Conservation (phyloP, 371 early-diverging fungal species). For the Mortierella polycephala region DNA sequence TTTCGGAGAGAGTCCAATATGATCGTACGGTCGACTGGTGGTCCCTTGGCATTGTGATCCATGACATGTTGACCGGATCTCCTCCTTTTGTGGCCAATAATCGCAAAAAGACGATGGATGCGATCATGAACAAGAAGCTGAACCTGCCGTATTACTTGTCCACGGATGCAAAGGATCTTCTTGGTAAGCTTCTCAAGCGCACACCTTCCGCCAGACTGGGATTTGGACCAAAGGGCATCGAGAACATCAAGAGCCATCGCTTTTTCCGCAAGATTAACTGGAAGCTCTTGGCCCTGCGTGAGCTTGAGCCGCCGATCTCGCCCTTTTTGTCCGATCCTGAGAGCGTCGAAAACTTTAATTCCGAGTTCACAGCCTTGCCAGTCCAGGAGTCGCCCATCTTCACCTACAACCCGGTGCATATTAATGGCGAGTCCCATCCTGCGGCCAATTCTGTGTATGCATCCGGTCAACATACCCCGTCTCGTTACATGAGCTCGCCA, state of each 20-base stretch:
- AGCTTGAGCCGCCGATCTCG: constrained; percentile 79
- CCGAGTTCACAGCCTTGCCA: constrained; percentile 69
- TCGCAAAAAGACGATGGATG: constrained; percentile 81
- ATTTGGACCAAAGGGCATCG: constrained; percentile 75
- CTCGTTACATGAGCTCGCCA: constrained; percentile 31
- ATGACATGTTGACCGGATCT: constrained; percentile 87
- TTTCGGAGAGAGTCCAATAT: constrained; percentile 81
- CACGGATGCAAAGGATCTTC: constrained; percentile 70
- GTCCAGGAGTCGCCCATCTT: constrained; percentile 53
- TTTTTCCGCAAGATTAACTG: constrained; percentile 93
- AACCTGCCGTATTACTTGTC: constrained; percentile 78
- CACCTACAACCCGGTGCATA: constrained; percentile 1
- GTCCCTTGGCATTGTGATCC: constrained; percentile 91
- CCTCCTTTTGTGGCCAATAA: constrained; percentile 82
- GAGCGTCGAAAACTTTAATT: constrained; percentile 84
- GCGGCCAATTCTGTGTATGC: constrained; percentile 7
- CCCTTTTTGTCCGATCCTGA: constrained; percentile 74
- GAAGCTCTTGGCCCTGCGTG: constrained; percentile 68
- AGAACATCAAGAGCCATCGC: constrained; percentile 84
- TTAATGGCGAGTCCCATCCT: neutral
- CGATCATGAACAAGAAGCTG: constrained; percentile 80
- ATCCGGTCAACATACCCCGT: constrained; percentile 39
- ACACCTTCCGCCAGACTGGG: constrained; percentile 78
- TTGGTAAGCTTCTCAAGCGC: constrained; percentile 75
- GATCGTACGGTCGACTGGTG: constrained; percentile 94